phyloP scores from a whole-genome alignment of 768 basidiomycete species.

The Tricholomella constricta region DNA sequence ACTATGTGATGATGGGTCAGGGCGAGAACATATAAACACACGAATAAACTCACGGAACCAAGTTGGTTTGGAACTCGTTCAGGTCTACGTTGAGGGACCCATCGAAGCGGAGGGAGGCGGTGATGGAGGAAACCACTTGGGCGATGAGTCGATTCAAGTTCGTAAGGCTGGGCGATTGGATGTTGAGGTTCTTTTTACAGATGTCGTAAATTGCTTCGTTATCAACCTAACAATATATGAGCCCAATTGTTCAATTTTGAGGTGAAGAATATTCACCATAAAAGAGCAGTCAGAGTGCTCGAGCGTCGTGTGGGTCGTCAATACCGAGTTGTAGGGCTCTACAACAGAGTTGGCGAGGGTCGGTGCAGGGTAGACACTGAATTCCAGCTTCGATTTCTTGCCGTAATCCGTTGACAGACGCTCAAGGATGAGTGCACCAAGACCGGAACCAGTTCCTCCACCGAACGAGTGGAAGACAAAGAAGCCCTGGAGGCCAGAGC shows the following conservation, averaged over 20 bases:
- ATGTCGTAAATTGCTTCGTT: constrained; percentile 98
- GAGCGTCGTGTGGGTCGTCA: constrained; percentile 97
- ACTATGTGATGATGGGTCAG: constrained; percentile 36
- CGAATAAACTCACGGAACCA: constrained; percentile 86
- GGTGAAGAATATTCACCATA: constrained; percentile 61
- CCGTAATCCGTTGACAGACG: constrained; percentile 96
- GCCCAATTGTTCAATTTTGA: neutral
- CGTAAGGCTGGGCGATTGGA: constrained; percentile 82
- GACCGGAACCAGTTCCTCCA: constrained; percentile 98
- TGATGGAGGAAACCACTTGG: constrained; percentile 98
- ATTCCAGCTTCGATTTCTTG: constrained; percentile 98
- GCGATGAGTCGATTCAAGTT: constrained; percentile 98
- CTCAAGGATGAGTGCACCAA: constrained; percentile 95
- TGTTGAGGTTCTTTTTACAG: constrained; percentile 93
- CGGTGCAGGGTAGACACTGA: constrained; percentile 95
- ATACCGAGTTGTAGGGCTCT: constrained; percentile 96
- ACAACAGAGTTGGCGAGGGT: constrained; percentile 93
- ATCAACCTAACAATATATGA: constrained; percentile 53
- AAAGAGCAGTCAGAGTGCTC: constrained; percentile 99
- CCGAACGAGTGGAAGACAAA: constrained; percentile 99
- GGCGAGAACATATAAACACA: constrained; percentile 71
- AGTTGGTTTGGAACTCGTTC: constrained; percentile 98
- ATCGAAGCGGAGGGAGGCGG: constrained; percentile 95
- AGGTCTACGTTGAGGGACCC: constrained; percentile 97
- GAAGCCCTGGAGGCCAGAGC: constrained; percentile 96